Conservation (phyloP, 73 alveolate genomes). For the Symbiodinium pilosum region DNA sequence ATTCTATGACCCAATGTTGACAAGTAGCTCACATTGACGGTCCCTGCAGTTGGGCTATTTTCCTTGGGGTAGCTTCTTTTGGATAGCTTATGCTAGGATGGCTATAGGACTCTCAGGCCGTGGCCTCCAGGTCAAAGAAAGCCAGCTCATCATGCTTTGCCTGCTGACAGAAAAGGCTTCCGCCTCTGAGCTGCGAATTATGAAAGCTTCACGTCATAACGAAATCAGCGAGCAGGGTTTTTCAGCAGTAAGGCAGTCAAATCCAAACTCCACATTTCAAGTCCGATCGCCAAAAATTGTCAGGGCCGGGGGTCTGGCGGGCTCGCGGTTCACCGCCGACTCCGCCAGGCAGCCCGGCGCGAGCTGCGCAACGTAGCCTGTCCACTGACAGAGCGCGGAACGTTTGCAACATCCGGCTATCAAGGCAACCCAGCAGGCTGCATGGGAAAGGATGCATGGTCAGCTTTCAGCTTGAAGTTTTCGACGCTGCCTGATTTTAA, state of each 20-base stretch:
- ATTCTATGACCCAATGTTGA: background rate
- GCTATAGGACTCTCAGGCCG: no score
- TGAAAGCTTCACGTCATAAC: no score
- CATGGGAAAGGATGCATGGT: background rate
- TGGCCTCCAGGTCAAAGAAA: slow-evolving; percentile 77
- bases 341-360: slow-evolving; percentile 52
- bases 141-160: slow-evolving; percentile 80
- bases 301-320: background rate
- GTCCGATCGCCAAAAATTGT: background rate
- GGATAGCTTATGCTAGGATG: no score
- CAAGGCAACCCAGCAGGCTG: no score
- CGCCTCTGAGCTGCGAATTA: background rate
- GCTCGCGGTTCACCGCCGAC: slow-evolving; percentile 60
- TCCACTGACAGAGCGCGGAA: background rate
- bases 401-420: no score
- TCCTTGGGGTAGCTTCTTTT: no score
- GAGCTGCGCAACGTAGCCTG: slow-evolving; percentile 72
- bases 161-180: background rate
- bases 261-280: background rate
- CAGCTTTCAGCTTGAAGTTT: background rate
- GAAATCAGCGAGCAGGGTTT: background rate
- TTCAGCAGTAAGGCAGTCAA: background rate
- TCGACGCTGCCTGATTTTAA: background rate
- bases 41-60: no score
- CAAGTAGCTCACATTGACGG: no score